phyloP scores from a whole-genome alignment of 106 monocot species.

The Allium fistulosum region DNA sequence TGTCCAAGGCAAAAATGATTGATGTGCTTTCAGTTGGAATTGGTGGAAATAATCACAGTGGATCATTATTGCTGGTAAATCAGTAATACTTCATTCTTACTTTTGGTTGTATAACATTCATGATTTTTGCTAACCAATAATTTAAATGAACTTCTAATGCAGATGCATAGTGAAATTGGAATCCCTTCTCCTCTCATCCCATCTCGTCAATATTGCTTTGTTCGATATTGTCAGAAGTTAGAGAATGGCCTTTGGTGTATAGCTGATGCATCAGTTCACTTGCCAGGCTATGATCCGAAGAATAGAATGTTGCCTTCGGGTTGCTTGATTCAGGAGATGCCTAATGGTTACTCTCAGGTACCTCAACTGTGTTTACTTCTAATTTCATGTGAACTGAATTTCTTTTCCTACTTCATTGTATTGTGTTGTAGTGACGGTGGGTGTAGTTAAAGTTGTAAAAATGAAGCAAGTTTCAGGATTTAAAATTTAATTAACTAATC shows the following conservation, averaged over 20 bases:
- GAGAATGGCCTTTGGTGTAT: constrained; percentile 71
- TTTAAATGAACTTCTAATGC: neutral
- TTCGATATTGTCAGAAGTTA: constrained; percentile 80
- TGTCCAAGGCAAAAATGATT: constrained; percentile 65
- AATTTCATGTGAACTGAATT: too few species aligned
- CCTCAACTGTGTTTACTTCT: neutral
- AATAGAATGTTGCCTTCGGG: constrained; percentile 65
- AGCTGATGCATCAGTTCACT: constrained; percentile 60
- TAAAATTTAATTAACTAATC: too few species aligned
- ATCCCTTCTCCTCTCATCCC: constrained; percentile 69
- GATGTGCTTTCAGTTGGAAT: constrained; percentile 58
- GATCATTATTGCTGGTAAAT: constrained; percentile 56
- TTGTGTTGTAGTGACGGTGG: too few species aligned
- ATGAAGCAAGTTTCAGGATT: too few species aligned
- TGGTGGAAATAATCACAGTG: constrained; percentile 30
- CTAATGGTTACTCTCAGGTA: constrained; percentile 76
- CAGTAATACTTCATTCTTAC: neutral
- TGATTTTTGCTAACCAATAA: too few species aligned
- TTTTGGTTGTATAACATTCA: neutral
- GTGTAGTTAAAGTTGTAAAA: too few species aligned
- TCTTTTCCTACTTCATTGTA: too few species aligned
- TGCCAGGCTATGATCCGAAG: constrained; percentile 8
- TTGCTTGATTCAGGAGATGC: constrained; percentile 76
- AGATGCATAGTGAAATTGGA: constrained; percentile 81
- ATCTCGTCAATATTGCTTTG: constrained; percentile 61